Evolutionary conservation across 257 asterid genomes (phyloP).

Genomic region (Solanum phureja): DNA sequence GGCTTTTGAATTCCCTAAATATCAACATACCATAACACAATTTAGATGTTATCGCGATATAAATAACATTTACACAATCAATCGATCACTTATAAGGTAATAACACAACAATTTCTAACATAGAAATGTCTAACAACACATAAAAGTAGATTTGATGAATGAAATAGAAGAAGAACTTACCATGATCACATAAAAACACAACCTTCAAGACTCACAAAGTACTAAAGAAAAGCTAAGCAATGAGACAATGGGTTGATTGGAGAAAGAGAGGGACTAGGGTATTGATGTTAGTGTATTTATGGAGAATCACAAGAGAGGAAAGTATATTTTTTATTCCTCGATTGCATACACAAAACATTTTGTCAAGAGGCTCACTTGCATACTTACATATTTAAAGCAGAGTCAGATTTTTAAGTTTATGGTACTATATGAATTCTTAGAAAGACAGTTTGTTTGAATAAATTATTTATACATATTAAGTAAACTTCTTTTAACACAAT

Average conservation of each 20-base stretch:
- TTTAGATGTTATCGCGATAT: background rate
- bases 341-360: slow-evolving; percentile 11
- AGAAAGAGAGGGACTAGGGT: slow-evolving; percentile 35
- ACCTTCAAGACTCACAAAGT: background rate
- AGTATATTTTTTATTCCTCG: slow-evolving; percentile 3
- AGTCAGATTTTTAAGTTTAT: background rate
- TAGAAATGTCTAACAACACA: background rate
- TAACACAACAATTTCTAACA: background rate
- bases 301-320: slow-evolving; percentile 32
- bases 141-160: background rate
- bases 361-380: slow-evolving; percentile 17
- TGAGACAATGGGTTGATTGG: background rate
- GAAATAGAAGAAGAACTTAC: background rate
- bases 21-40: background rate
- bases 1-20: slow-evolving; percentile 58
- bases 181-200: slow-evolving; percentile 29
- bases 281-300: slow-evolving; percentile 40
- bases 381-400: background rate
- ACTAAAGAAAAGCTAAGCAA: background rate
- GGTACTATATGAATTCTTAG: no score
- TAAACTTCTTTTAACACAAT: background rate
- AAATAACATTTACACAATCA: background rate
- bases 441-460: no score
- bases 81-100: background rate
- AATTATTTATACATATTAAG: background rate